Evolutionary conservation across 2,329 filamentous ascomycete species (phyloP).

Genomic region (Aphanocladium album): DNA sequence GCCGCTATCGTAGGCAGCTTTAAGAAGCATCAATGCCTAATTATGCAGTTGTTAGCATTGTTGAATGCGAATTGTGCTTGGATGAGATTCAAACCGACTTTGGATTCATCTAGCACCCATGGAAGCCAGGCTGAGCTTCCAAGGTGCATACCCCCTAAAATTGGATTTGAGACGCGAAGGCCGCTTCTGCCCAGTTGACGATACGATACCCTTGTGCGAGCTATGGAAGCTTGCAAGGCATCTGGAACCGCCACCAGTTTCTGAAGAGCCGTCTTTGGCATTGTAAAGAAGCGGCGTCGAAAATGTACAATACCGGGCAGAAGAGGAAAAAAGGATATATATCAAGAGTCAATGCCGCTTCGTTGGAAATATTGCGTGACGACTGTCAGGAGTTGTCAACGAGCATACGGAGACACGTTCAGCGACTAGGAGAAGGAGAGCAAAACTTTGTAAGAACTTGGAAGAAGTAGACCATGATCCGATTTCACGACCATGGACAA

Average conservation of each 20-base stretch:
- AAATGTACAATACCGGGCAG: neutral
- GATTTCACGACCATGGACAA: neutral
- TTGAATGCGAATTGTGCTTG: neutral
- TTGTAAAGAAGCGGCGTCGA: neutral
- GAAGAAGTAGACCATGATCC: neutral
- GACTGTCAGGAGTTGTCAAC: neutral
- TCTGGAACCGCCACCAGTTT: constrained; percentile 6
- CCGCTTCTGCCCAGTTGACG: constrained; percentile 13
- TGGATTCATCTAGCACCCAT: constrained; percentile 14
- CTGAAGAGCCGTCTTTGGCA: neutral
- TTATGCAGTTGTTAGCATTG: neutral
- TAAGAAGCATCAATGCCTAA: constrained; percentile 16
- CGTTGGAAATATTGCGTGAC: too few relatives aligned
- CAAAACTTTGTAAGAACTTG: neutral
- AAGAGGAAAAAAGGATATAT: neutral
- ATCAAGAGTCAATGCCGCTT: too few relatives aligned
- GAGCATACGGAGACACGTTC: neutral
- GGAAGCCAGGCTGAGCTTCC: constrained; percentile 9
- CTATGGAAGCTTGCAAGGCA: constrained; percentile 6
- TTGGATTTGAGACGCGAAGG: constrained; percentile 14
- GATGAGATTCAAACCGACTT: neutral
- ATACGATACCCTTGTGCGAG: constrained; percentile 6
- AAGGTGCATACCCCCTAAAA: constrained; percentile 13
- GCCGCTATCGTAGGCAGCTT: constrained; percentile 18
- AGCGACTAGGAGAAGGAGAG: neutral